Conservation (phyloP, 2,329 filamentous ascomycete species). For the Fusarium floridanum region DNA sequence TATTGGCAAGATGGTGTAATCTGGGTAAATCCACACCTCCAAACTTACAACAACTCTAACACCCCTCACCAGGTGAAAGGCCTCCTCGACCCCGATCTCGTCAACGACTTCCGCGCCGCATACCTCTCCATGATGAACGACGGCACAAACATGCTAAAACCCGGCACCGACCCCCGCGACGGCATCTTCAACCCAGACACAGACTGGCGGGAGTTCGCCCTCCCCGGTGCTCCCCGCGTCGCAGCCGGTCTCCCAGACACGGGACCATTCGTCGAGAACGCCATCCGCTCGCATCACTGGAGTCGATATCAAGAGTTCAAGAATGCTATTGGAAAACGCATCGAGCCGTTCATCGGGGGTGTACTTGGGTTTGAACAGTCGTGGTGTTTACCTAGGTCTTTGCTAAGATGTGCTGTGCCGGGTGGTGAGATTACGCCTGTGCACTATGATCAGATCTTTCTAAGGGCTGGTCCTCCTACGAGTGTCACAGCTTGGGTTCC, state of each 20-base stretch:
- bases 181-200: neutral
- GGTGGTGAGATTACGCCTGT: neutral
- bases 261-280: neutral
- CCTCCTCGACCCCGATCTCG: neutral
- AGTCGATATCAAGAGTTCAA: neutral
- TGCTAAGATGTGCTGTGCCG: neutral
- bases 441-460: neutral
- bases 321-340: neutral
- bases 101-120: neutral
- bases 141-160: neutral
- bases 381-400: neutral
- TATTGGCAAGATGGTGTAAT: neutral
- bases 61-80: neutral
- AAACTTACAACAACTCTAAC: neutral
- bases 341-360: neutral
- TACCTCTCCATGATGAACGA: neutral
- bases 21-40: neutral
- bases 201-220: neutral
- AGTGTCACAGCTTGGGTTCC: neutral
- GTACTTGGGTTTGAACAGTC: neutral
- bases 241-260: neutral
- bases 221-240: neutral
- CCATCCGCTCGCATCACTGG: neutral
- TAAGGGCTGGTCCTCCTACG: neutral
- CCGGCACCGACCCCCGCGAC: neutral